Percentiles rank a stretch among this genome's conserved stretches.
These are phyloP conservation scores for Vicia faba DNA, from an alignment of 306 rosid genomes.

Conservation along the genomic window DNA sequence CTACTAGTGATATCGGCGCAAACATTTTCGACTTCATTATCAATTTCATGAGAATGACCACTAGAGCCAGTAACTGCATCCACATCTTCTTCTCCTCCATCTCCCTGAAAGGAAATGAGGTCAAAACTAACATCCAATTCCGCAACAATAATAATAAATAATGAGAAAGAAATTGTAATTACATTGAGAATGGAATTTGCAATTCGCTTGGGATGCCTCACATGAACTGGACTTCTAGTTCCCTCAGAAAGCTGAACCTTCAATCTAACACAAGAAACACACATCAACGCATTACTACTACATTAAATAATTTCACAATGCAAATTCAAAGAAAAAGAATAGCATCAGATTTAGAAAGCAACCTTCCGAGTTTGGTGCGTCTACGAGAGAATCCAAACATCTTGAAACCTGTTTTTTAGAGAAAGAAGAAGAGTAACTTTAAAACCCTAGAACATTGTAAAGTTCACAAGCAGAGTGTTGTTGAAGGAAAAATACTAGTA, in stretches of 20 bases:
- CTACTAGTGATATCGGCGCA: conserved; percentile 54
- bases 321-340: neutral
- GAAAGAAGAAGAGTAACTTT: neutral
- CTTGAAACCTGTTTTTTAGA: neutral
- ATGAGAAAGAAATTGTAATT: conserved; percentile 30
- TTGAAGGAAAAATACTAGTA: neutral
- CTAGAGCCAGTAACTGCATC: conserved; percentile 52
- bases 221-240: conserved; percentile 72
- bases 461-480: neutral
- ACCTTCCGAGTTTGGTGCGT: conserved; percentile 81
- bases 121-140: neutral
- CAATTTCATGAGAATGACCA: conserved; percentile 54
- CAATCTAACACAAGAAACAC: conserved; percentile 44
- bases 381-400: conserved; percentile 93
- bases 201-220: conserved; percentile 60
- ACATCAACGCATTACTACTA: neutral
- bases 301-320: neutral
- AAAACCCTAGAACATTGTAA: conserved; percentile 9
- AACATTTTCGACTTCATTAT: conserved; percentile 54
- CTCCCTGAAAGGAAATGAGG: conserved; percentile 33
- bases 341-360: neutral
- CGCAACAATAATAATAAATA: neutral
- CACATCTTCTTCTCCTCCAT: conserved; percentile 54
- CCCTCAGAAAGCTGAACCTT: conserved; percentile 82
- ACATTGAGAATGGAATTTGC: conserved; percentile 67